Conservation (phyloP, 352 stramenopile species). For the Pseudoperonospora humuli region DNA sequence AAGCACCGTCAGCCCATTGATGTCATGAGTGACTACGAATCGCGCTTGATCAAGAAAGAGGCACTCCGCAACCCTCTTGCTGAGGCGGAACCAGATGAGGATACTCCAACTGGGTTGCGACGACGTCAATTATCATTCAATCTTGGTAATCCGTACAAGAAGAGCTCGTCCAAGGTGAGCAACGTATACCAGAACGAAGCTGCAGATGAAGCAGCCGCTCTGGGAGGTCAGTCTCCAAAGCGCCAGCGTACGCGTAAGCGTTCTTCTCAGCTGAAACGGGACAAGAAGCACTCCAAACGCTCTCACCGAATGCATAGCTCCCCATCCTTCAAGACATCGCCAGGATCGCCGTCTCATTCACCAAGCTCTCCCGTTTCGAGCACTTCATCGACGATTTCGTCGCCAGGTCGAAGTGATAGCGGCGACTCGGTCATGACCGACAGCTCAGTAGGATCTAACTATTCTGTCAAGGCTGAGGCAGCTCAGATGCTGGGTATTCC, state of each 20-base stretch:
- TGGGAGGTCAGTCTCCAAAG: conserved; percentile 73
- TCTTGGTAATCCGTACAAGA: conserved; percentile 85
- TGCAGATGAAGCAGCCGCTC: conserved; percentile 71
- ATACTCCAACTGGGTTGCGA: conserved; percentile 62
- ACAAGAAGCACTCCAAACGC: conserved; percentile 69
- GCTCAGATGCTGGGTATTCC: conserved; percentile 75
- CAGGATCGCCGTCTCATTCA: conserved; percentile 59
- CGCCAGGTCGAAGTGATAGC: conserved; percentile 53
- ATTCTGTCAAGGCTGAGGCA: conserved; percentile 70
- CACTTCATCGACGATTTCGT: conserved; percentile 47
- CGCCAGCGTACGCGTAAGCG: conserved; percentile 75
- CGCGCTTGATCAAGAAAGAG: conserved; percentile 81
- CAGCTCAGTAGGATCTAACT: conserved; percentile 58
- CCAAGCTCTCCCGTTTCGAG: conserved; percentile 50
- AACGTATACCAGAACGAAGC: conserved; percentile 82
- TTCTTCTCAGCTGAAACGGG: conserved; percentile 75
- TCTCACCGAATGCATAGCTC: conserved; percentile 55
- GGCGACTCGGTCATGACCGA: conserved; percentile 53
- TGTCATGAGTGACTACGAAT: conserved; percentile 86
- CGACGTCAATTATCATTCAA: conserved; percentile 81
- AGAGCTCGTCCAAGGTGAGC: conserved; percentile 74
- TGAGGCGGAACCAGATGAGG: conserved; percentile 78
- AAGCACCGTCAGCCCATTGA: conserved; percentile 82
- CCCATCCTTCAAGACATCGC: conserved; percentile 61
- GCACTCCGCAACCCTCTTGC: conserved; percentile 75